These are phyloP conservation scores for Venturia nashicola DNA, from an alignment of 2,329 filamentous ascomycete genomes.

Conservation along the genomic window DNA sequence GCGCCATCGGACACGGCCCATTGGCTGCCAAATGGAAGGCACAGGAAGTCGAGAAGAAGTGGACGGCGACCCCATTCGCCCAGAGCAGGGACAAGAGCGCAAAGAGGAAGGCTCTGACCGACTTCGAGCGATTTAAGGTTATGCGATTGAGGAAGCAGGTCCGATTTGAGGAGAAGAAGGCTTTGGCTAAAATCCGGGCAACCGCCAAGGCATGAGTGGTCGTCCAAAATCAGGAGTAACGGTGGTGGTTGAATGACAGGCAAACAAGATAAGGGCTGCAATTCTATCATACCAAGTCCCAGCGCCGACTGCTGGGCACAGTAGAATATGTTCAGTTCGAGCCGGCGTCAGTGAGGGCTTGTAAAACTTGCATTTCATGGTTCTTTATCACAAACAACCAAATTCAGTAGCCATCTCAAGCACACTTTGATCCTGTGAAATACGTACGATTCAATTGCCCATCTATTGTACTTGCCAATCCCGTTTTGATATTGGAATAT, in stretches of 20 bases:
- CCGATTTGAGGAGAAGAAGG: slow-evolving; percentile 96
- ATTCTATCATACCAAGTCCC: neutral
- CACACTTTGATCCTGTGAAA: slow-evolving; percentile 9
- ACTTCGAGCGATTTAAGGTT: slow-evolving; percentile 99
- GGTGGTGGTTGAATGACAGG: neutral
- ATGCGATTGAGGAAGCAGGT: slow-evolving; percentile 99
- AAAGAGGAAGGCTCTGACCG: slow-evolving; percentile 81
- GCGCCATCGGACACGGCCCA: slow-evolving; percentile 67
- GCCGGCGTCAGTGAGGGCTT: slow-evolving; percentile 1
- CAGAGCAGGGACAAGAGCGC: slow-evolving; percentile 81
- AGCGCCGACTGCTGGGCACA: neutral
- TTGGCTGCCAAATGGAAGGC: slow-evolving; percentile 87
- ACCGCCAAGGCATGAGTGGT: slow-evolving; percentile 21
- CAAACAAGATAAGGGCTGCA: neutral
- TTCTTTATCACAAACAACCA: neutral
- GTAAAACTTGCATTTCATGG: slow-evolving; percentile 2
- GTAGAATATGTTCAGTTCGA: neutral
- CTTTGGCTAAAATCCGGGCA: slow-evolving; percentile 82
- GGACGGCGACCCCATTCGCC: slow-evolving; percentile 81
- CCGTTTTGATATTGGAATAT: neutral
- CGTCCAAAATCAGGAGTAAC: neutral
- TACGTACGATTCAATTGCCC: neutral
- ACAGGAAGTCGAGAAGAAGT: slow-evolving; percentile 84
- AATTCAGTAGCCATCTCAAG: slow-evolving; percentile 5
- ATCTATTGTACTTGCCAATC: neutral